Conservation (phyloP, 2,329 filamentous ascomycete species). For the Emmonsiellopsis sp. region DNA sequence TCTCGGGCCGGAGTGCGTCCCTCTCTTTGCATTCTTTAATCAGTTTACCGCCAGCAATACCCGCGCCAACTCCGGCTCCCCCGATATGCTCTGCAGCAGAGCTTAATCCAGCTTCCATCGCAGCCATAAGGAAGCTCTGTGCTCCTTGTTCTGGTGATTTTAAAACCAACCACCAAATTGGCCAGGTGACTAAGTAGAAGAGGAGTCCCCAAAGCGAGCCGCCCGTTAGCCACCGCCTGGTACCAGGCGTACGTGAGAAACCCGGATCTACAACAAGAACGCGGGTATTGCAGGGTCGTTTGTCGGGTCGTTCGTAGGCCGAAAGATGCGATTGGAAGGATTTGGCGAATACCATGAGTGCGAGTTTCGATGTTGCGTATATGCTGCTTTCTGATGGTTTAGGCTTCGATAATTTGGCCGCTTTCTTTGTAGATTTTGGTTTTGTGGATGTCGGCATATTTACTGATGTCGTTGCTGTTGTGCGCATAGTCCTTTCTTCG, state of each 20-base stretch:
- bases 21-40: conserved; percentile 84
- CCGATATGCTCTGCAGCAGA: conserved; percentile 33
- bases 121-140: conserved; percentile 75
- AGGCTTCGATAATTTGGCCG: not conserved
- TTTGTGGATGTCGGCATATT: not conserved
- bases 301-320: conserved; percentile 72
- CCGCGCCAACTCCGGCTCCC: not conserved
- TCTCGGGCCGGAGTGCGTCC: conserved; percentile 60
- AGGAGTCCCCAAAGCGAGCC: conserved; percentile 73
- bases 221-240: conserved; percentile 73
- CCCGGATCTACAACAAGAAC: conserved; percentile 86
- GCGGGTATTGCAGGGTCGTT: conserved; percentile 68
- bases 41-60: conserved; percentile 51
- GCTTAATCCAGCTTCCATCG: conserved; percentile 67
- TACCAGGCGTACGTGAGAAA: conserved; percentile 73
- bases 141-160: conserved; percentile 78
- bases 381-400: conserved; percentile 24
- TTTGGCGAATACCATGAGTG: conserved; percentile 78
- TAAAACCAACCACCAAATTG: conserved; percentile 75
- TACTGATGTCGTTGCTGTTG: not conserved
- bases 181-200: conserved; percentile 67
- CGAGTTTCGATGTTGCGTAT: conserved; percentile 59
- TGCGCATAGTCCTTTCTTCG: conserved; percentile 19
- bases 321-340: conserved; percentile 90
- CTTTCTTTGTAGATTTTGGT: conserved; percentile 12